Evolutionary conservation across 2,329 filamentous ascomycete species (phyloP), one percentile per base, ranked within the genome.

Genomic region (Trichoderma oligosporum): DNA sequence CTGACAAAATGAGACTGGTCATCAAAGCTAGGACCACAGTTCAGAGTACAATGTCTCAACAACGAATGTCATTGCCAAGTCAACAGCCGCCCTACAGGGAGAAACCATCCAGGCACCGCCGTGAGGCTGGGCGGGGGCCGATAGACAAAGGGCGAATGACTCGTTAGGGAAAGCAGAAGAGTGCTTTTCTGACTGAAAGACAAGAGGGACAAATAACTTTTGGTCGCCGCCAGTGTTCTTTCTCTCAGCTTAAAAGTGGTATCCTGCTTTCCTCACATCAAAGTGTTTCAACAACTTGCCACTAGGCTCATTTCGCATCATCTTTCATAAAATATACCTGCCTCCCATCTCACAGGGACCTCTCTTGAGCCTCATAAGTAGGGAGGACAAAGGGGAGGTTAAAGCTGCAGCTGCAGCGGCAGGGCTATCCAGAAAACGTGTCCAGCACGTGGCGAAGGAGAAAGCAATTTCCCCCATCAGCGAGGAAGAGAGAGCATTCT

Each of bases 61-160:
- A 42, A 64, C 58, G 61, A 64, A 64, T 65, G 62, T 45, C 52
- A 65, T 64, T 63, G 63, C 62, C 62, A 61, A 61, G 63, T 63
- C 63, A 63, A 65, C 63, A 29, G 39, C 51, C 31, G 36, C 38
- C 20, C 11, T n/a, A 46, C 24, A 56, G 44, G 42, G 42, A 59
- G 44, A 36, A 36, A 11, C 51, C 33, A 39, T 31, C 44, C 51
- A 35, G 38, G 27, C 53, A 55, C 24, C 53, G 45, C 24, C 53
- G 27, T 39, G 35, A 56, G 33, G 44, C 41, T 22, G n/a, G 24
- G 41, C 41, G 27, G 31, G 31, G 22, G 29, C 31, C 45, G 31
- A 41, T 41, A 20, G 38, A 20, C 53, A 57, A 45, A 35, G 41
- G 41, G 48, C 12, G 39, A 20, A 36, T 55, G 39, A 45, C 41